A percentile compares a stretch with the other conserved stretches of the same genome.
Conservation (phyloP, 2,329 filamentous ascomycete species). For the Ophiostoma ips region DNA sequence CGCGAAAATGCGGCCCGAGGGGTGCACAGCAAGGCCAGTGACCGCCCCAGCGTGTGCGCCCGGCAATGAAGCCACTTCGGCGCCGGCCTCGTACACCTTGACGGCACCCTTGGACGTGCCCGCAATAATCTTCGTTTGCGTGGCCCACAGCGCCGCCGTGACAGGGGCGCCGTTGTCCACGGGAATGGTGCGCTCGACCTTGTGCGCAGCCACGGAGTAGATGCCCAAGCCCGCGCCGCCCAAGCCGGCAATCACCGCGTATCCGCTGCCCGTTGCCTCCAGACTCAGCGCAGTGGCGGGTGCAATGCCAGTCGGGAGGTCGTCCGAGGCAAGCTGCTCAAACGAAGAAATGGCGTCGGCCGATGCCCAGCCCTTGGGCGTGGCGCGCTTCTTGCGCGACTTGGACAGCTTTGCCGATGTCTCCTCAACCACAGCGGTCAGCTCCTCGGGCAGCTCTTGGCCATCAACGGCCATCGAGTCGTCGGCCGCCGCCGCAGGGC, state of each 20-base stretch:
- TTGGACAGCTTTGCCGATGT: slow-evolving; percentile 75
- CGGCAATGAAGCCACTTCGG: slow-evolving; percentile 49
- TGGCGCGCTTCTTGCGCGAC: slow-evolving; percentile 74
- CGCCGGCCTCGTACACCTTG: slow-evolving; percentile 64
- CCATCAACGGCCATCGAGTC: slow-evolving; percentile 92
- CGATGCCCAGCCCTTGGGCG: slow-evolving; percentile 76
- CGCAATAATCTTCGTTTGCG: slow-evolving; percentile 53
- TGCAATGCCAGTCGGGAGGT: slow-evolving; percentile 27
- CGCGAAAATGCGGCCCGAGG: slow-evolving; percentile 67
- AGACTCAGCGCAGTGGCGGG: slow-evolving; percentile 36
- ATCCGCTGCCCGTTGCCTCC: slow-evolving; percentile 32
- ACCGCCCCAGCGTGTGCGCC: slow-evolving; percentile 72
- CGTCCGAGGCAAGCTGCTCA: slow-evolving; percentile 29
- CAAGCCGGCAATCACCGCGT: slow-evolving; percentile 61
- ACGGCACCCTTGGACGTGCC: slow-evolving; percentile 61
- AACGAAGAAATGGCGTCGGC: slow-evolving; percentile 50
- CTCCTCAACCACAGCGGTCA: slow-evolving; percentile 62
- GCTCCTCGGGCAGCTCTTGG: slow-evolving; percentile 56
- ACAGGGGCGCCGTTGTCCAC: slow-evolving; percentile 46
- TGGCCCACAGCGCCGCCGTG: slow-evolving; percentile 52
- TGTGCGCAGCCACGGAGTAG: slow-evolving; percentile 57
- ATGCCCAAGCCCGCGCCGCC: slow-evolving; percentile 55
- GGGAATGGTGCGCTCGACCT: slow-evolving; percentile 52
- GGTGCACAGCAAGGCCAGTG: slow-evolving; percentile 67
- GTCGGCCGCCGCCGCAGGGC: slow-evolving; percentile 34